Conservation (phyloP, 495 filamentous ascomycete genomes). For the Penicillium taxi region DNA sequence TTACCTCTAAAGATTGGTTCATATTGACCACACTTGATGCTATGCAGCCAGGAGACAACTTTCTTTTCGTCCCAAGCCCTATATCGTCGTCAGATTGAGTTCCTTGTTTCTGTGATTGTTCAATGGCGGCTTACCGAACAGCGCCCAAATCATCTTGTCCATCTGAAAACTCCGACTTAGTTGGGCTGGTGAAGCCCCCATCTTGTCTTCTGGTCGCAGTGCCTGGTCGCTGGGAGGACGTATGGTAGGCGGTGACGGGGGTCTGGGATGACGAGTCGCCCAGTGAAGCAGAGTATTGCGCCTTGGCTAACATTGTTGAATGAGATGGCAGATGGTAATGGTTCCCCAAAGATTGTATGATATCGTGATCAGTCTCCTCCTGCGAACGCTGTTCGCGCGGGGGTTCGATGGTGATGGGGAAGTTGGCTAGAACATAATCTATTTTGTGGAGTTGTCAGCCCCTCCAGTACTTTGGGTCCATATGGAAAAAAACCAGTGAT, state of each 20-base stretch:
- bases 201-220: constrained; percentile 51
- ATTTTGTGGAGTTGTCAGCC: too few relatives aligned
- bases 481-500: too few relatives aligned
- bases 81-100: constrained; percentile 16
- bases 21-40: constrained; percentile 88
- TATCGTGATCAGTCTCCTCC: constrained; percentile 6
- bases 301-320: constrained; percentile 72
- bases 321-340: not conserved
- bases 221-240: constrained; percentile 42
- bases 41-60: constrained; percentile 82
- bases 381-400: constrained; percentile 7
- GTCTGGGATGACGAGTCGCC: constrained; percentile 49
- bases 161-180: constrained; percentile 94
- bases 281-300: constrained; percentile 60
- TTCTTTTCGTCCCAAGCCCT: constrained; percentile 85
- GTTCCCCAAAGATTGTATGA: not conserved
- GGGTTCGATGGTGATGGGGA: constrained; percentile 6
- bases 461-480: too few relatives aligned
- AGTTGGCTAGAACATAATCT: constrained; percentile 18
- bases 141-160: constrained; percentile 49
- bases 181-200: constrained; percentile 70
- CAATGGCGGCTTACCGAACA: constrained; percentile 43
- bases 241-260: constrained; percentile 46
- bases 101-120: not conserved
- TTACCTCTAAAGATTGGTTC: constrained; percentile 77